Percentiles rank a stretch among this genome's conserved stretches.
Conservation (phyloP, 2,329 filamentous ascomycete species). For the Dactylella cylindrospora region DNA sequence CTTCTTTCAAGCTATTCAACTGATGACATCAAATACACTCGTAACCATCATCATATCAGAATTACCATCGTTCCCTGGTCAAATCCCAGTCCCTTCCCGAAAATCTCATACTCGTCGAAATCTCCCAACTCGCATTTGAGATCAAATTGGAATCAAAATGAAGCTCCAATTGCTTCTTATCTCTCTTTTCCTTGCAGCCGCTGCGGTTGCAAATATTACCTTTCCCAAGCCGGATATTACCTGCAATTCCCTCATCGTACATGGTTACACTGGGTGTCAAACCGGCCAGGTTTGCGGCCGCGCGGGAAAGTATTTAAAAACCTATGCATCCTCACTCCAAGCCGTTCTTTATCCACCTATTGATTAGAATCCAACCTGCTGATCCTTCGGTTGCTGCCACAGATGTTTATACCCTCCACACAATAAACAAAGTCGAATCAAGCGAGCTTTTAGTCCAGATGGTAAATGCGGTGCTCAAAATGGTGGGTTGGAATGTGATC, state of each 20-base stretch:
- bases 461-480: conserved; percentile 53
- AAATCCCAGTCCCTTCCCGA: no score
- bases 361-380: no score
- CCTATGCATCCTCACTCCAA: background rate
- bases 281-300: conserved; percentile 41
- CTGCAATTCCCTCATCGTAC: conserved; percentile 36
- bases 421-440: conserved; percentile 48
- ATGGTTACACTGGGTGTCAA: conserved; percentile 38
- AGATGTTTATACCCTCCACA: conserved; percentile 29
- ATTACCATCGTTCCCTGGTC: no score
- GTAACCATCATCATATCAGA: no score
- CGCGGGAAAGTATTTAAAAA: conserved; percentile 26
- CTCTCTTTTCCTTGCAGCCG: conserved; percentile 47
- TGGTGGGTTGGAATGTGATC: conserved; percentile 53
- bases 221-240: conserved; percentile 51
- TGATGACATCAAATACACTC: no score
- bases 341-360: background rate
- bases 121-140: no score
- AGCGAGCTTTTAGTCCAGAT: conserved; percentile 51
- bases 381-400: background rate
- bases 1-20: no score
- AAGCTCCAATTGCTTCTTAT: conserved; percentile 18
- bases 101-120: no score
- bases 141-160: conserved; percentile 4
- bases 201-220: conserved; percentile 44